Percentiles rank a stretch among this genome's conserved stretches.
Evolutionary conservation across 305 asterid species (phyloP).

Genomic region (Fraxinus velutina): DNA sequence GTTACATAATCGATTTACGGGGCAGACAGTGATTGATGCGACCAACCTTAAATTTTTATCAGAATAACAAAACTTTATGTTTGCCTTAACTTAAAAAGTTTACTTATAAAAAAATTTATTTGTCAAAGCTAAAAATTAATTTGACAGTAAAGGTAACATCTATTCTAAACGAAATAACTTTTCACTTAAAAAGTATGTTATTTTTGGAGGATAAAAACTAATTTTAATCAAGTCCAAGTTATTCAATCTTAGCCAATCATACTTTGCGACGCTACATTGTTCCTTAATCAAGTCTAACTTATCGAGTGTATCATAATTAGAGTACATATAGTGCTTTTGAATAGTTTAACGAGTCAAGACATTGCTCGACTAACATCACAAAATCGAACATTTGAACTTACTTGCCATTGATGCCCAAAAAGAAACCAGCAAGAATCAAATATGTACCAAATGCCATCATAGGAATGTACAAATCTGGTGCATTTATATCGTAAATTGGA

Average conservation of each 20-base stretch:
- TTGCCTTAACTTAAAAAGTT: neutral
- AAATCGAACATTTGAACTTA: constrained; percentile 25
- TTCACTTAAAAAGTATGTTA: neutral
- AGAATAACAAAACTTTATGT: neutral
- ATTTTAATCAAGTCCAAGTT: neutral
- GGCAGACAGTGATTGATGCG: neutral
- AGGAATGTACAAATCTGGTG: constrained; percentile 67
- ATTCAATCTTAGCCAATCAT: neutral
- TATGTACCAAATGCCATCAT: constrained; percentile 63
- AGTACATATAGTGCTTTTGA: neutral
- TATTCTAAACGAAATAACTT: neutral
- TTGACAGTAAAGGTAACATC: neutral
- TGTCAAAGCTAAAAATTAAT: neutral
- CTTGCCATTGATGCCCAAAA: constrained; percentile 57
- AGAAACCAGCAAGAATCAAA: constrained; percentile 52
- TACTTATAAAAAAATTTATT: neutral
- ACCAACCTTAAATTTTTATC: neutral
- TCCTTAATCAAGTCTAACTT: neutral
- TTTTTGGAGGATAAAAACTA: neutral
- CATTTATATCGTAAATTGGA: constrained; percentile 58
- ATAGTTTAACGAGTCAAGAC: neutral
- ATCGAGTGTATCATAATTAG: neutral
- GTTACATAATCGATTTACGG: neutral
- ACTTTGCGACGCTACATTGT: neutral
- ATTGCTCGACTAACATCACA: neutral